Evolutionary conservation across 306 rosid genomes (phyloP), one percentile per base, ranked within the genome.

Genomic region (Cucurbita moschata): DNA sequence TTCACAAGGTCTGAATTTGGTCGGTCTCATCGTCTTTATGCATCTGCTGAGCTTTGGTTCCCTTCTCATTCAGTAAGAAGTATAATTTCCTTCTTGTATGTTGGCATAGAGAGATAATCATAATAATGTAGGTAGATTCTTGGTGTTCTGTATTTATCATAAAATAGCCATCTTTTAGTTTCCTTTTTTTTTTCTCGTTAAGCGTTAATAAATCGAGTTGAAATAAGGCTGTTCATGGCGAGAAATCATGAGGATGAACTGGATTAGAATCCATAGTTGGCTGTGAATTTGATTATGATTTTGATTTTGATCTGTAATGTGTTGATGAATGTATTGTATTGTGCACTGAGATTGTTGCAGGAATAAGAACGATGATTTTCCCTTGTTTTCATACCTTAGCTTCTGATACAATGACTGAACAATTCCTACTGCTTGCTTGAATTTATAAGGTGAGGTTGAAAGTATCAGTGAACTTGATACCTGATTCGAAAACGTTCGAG

Each of bases 1-100:
- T 63, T 47, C 77, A 47, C 86, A 54, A 71, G 82, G 78, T 68
- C 74, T 16, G 77, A 76, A 71, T 76, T 82, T 86, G 87, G 88
- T 59, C 82, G 73, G 72, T 42, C 59, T 85, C 73, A 57, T 87
- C 70, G 67, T 77, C 80, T 62, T 82, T 13, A 46, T 81, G 73
- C 91, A 83, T 75, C 55, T 43, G 5, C 23, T 56, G 65, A 30
- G 14, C 15, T 52, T 12, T 49, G 37, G 63, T 15, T 39, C n/a
- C 39, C 56, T 51, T 47, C 68, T 49, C 39, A 4, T 66, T 1
- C 42, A 39, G 43, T 5, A 53, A 7, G 21, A 68, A 47, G 73
- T 68, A 46, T 23, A 11, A 46, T 49, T 47, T 4, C 38, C 40
- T 46, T 46, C 56, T 68, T 6, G 6, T 46, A 47, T 21, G 42